Evolutionary conservation across 768 basidiomycete genomes (phyloP), one percentile per base, ranked within the genome.

Genomic region (Thelephora aurantiotincta): DNA sequence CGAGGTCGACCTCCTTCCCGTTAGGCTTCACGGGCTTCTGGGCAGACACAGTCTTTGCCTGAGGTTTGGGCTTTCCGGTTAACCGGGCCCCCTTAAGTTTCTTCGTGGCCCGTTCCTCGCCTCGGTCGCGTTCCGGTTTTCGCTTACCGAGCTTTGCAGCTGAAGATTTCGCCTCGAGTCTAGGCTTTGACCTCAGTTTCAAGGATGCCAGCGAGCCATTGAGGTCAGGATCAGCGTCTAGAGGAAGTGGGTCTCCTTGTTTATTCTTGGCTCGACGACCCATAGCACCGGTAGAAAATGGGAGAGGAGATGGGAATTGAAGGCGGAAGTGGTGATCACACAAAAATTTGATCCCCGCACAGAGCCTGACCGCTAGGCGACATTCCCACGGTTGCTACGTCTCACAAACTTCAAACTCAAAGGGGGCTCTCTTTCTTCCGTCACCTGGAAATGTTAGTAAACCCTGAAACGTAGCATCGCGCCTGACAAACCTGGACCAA

Each of bases 261-360:
- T 91, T 91, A 65, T 83, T 80, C 63, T 84, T 88, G 54, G 86
- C 75, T 52, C 86, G 77, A 58, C 88, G 76, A 51, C 89, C 89
- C 89, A 92, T 91, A 44, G 42, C 55, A 18, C 7, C 18, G 6
- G 20, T 38, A 22, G 6, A 3, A 6, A n/a, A 22, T 4, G 11
- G 37, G 37, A 38, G n/a, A 38, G 16, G 37, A 38, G 37, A 38
- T 11, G n/a, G n/a, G 11, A 22, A 38, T 16, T 3, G 11, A 23
- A 11, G 44, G 45, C 22, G 23, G 42, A 6, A 41, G 45, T 16
- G 33, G 11, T 35, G 38, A 22, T 41, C 18, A 11, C 6, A 18
- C 12, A 22, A 41, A 18, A 41, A 41, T 16, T 16, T 41, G 37
- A 18, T 41, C 14, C 22, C 22, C 18, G 6, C 16, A 41, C 9